Evolutionary conservation across 202 grass and related monocot genomes (phyloP), one percentile per base, ranked within the genome.

Genomic region (Eragrostis tef): DNA sequence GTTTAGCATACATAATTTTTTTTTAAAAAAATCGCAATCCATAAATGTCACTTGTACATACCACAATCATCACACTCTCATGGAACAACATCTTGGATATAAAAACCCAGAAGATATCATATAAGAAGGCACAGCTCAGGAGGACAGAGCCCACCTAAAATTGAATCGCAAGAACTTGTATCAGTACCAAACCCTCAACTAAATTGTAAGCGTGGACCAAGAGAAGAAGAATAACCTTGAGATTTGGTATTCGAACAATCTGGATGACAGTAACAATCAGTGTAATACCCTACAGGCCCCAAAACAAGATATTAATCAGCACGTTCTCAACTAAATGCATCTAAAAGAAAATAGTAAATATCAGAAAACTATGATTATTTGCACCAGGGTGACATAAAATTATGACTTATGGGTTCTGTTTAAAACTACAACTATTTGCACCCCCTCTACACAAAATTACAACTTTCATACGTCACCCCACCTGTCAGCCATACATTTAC

Each of bases 11-110:
- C 31, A 77, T 25, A 21, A n/a, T 20, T 42, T n/a, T n/a, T n/a
- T n/a, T 48, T n/a, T 51, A 26, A n/a, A 81, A 88, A 77, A 62
- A 67, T 15, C 25, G 64, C 9, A 54, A 45, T 42, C 19, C 42
- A 69, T 6, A 61, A 45, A 25, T 4, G 11, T 58, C 67, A 79
- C 68, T 31, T 36, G 46, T 74, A 88, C 93, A 44, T 90, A 99
- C 96, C 79, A 99, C 96, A 86, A 99, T 99, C 96, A 99, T 96
- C 61, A 99, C 96, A 81, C 96, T 96, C 89, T 99, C 93, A 86
- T 96, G 93, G 83, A 99, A 99, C 87, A 73, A 92, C 77, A 90
- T 87, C 85, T 99, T 99, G 54, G 96, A 99, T 76, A 95, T 70
- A 54, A 99, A 99, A 81, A 99, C 96, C 96, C 96, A 96, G 70